Evolutionary conservation across 2,329 filamentous ascomycete species (phyloP).

Genomic region (Pseudocercospora ulei): DNA sequence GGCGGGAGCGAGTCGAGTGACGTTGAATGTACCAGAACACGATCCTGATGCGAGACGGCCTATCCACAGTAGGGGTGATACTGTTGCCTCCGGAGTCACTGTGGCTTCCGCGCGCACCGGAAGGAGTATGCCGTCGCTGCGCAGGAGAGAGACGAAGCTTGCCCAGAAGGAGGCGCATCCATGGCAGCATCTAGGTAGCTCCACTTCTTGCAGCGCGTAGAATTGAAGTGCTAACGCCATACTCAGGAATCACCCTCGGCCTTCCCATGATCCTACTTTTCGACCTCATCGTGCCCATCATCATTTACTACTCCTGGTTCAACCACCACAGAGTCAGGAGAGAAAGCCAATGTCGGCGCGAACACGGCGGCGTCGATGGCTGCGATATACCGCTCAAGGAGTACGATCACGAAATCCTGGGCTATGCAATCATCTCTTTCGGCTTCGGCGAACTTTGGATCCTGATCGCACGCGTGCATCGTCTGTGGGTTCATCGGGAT

Average conservation of each 20-base stretch:
- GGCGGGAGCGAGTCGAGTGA: conserved; percentile 12
- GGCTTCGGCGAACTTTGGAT: conserved; percentile 32
- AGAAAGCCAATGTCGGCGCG: conserved; percentile 18
- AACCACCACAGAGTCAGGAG: conserved; percentile 18
- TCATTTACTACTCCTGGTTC: conserved; percentile 32
- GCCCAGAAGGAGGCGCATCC: conserved; percentile 27
- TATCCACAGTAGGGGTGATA: conserved; percentile 17
- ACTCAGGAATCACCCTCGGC: conserved; percentile 27
- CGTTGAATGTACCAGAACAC: conserved; percentile 14
- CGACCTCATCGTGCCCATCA: conserved; percentile 30
- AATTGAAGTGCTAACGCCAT: conserved; percentile 1
- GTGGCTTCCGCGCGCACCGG: conserved; percentile 14
- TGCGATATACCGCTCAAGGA: conserved; percentile 24
- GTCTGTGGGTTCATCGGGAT: conserved; percentile 27
- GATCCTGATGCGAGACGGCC: conserved; percentile 11
- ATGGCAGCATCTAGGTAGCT: conserved; percentile 26
- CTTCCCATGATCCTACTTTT: conserved; percentile 30
- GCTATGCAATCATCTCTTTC: conserved; percentile 28
- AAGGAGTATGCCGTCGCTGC: conserved; percentile 23
- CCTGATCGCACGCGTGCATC: conserved; percentile 26
- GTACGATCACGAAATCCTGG: conserved; percentile 29
- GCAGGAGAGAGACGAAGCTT: conserved; percentile 25
- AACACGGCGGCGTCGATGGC: conserved; percentile 14
- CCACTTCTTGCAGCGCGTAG: background rate
- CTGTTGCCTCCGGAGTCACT: conserved; percentile 15